These are phyloP conservation scores for Ogataea kodamae DNA, from an alignment of 805 yeast species.

Conservation along the genomic window DNA sequence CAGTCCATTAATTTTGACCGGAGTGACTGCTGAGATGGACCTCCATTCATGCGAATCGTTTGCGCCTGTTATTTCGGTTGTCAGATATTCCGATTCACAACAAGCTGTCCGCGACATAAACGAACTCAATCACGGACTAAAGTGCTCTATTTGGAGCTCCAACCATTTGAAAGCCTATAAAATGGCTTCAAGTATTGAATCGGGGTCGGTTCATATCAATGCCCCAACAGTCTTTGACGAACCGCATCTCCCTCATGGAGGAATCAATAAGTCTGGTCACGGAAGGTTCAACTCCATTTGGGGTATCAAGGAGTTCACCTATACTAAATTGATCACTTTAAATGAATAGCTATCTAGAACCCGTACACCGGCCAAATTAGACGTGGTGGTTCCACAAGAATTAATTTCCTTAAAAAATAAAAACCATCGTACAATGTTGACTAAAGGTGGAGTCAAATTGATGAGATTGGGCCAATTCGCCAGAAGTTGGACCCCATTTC, in stretches of 20 bases:
- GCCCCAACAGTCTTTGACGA: slow-evolving; percentile 24
- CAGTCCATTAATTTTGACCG: slow-evolving; percentile 34
- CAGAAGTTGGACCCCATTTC: slow-evolving; percentile 14
- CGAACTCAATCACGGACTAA: slow-evolving; percentile 35
- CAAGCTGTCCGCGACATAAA: slow-evolving; percentile 28
- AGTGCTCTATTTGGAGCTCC: slow-evolving; percentile 40
- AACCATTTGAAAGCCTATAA: slow-evolving; percentile 35
- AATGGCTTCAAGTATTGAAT: slow-evolving; percentile 34
- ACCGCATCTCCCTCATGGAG: slow-evolving; percentile 42
- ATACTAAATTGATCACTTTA: slow-evolving; percentile 37
- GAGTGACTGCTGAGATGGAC: slow-evolving; percentile 32
- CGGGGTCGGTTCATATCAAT: slow-evolving; percentile 33
- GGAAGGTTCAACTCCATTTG: slow-evolving; percentile 44
- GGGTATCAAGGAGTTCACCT: slow-evolving; percentile 43
- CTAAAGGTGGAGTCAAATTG: neutral
- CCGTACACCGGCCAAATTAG: slow-evolving; percentile 1
- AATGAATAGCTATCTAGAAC: slow-evolving; percentile 29
- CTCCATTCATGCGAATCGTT: slow-evolving; percentile 37
- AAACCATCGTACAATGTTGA: slow-evolving; percentile 5
- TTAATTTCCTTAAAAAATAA: no score
- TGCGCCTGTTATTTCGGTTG: slow-evolving; percentile 41
- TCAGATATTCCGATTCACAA: slow-evolving; percentile 25
- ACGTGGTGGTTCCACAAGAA: no score
- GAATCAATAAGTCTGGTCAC: slow-evolving; percentile 39
- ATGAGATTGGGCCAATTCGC: neutral